Conservation (phyloP, 2,329 filamentous ascomycete species). For the Sarocladiaceae sp. region DNA sequence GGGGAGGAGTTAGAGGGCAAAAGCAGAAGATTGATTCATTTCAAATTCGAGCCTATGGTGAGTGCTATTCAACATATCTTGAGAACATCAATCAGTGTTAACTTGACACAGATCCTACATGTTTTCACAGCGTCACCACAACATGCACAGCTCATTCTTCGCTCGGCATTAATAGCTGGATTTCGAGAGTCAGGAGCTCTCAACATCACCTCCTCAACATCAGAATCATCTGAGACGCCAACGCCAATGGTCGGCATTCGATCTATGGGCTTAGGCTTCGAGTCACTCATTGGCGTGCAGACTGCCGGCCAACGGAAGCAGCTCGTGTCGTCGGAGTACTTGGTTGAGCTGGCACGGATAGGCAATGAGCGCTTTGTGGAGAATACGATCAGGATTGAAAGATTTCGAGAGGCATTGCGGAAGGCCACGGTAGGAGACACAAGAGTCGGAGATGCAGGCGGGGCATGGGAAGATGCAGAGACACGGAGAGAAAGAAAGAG, state of each 20-base stretch:
- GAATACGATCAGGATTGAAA: constrained; percentile 62
- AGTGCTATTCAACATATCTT: constrained; percentile 23
- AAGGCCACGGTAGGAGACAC: constrained; percentile 23
- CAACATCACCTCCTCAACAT: constrained; percentile 43
- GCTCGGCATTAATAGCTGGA: constrained; percentile 73
- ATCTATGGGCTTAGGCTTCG: constrained; percentile 76
- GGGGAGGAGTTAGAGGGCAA: constrained; percentile 15
- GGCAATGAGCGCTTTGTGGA: constrained; percentile 71
- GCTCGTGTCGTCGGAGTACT: constrained; percentile 63
- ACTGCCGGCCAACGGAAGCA: constrained; percentile 26
- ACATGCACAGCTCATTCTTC: constrained; percentile 71
- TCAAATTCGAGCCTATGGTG: constrained; percentile 96
- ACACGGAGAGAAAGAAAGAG: constrained; percentile 51
- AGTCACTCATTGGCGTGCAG: constrained; percentile 69
- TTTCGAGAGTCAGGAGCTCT: constrained; percentile 89
- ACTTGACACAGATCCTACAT: constrained; percentile 75
- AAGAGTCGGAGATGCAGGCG: constrained; percentile 28
- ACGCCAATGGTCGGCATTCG: constrained; percentile 80
- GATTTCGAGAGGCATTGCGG: constrained; percentile 54
- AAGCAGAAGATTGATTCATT: constrained; percentile 59
- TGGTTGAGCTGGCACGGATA: constrained; percentile 62
- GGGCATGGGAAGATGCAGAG: constrained; percentile 51
- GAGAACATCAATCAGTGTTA: constrained; percentile 14
- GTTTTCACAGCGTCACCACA: constrained; percentile 71
- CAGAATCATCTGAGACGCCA: constrained; percentile 26